A percentile compares a stretch with the other conserved stretches of the same genome.
These are phyloP conservation scores for Crithidia mellificae DNA, from an alignment of 208 protist genomes.

Conservation along the genomic window DNA sequence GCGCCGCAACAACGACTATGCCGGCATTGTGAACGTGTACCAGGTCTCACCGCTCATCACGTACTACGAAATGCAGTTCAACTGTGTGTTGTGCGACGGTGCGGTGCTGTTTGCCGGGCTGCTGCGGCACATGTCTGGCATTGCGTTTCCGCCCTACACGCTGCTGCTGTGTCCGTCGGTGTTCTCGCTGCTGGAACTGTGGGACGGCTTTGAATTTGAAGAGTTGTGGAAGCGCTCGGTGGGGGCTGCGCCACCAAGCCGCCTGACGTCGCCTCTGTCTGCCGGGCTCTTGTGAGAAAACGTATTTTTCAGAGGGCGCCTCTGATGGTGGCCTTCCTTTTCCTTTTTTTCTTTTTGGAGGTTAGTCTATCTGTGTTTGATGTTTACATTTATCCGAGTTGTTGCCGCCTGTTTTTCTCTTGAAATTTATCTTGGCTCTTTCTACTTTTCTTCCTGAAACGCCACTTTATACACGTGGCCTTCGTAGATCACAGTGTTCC, in stretches of 20 bases:
- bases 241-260: constrained; percentile 4
- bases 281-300: constrained; percentile 22
- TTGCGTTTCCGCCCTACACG: constrained; percentile 68
- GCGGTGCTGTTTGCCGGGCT: constrained; percentile 56
- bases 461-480: neutral
- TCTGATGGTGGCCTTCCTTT: constrained; percentile 2
- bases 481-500: neutral
- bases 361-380: no score
- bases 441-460: neutral
- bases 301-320: no score
- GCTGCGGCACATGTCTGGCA: constrained; percentile 46
- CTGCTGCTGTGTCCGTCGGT: constrained; percentile 77
- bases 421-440: neutral
- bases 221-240: constrained; percentile 33
- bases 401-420: constrained; percentile 3
- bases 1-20: constrained; percentile 35
- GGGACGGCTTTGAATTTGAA: constrained; percentile 80
- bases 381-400: no score
- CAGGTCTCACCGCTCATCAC: constrained; percentile 60
- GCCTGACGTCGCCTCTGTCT: constrained; percentile 15
- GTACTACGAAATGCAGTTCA: constrained; percentile 81
- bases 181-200: constrained; percentile 72
- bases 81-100: constrained; percentile 52
- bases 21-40: constrained; percentile 61
- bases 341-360: neutral